phyloP scores from a whole-genome alignment of 768 basidiomycete species.

The Mycena leptocephala region DNA sequence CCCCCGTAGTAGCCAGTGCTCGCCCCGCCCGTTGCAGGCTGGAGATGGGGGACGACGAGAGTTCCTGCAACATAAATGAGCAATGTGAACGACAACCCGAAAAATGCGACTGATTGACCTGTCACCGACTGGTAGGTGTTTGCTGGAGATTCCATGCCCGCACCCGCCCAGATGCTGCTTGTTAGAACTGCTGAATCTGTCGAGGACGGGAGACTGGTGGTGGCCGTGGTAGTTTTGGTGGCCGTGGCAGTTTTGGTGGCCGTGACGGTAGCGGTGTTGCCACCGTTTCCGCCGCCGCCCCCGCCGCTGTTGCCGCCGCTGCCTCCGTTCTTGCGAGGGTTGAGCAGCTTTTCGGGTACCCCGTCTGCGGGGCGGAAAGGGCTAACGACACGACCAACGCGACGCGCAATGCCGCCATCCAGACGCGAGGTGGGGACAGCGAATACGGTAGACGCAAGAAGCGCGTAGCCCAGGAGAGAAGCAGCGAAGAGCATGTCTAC shows the following conservation, averaged over 20 bases:
- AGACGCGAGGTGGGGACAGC: background rate
- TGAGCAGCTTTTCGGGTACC: slow-evolving; percentile 4
- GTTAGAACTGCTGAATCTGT: background rate
- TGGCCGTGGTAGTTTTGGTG: background rate
- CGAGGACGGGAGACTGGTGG: background rate
- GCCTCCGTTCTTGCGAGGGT: background rate
- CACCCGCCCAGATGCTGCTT: slow-evolving; percentile 7
- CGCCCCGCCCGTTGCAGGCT: slow-evolving; percentile 1
- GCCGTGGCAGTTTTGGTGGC: too few species aligned
- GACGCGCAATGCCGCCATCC: slow-evolving; percentile 1
- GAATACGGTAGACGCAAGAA: slow-evolving; percentile 6
- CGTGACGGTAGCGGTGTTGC: background rate
- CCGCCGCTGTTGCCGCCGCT: background rate
- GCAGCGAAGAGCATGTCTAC: slow-evolving; percentile 8
- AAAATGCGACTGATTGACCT: background rate
- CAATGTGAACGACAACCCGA: background rate
- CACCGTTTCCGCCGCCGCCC: background rate
- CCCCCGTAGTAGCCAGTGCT: background rate
- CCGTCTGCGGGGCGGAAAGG: slow-evolving; percentile 13
- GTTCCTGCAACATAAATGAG: slow-evolving; percentile 4
- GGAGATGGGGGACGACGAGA: slow-evolving; percentile 3
- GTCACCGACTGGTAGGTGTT: slow-evolving; percentile 9
- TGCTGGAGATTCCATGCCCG: slow-evolving; percentile 8
- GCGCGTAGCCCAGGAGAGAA: slow-evolving; percentile 7
- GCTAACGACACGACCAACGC: background rate